These are phyloP conservation scores for Tuber brumale DNA, from an alignment of 495 filamentous ascomycete genomes.

Conservation along the genomic window DNA sequence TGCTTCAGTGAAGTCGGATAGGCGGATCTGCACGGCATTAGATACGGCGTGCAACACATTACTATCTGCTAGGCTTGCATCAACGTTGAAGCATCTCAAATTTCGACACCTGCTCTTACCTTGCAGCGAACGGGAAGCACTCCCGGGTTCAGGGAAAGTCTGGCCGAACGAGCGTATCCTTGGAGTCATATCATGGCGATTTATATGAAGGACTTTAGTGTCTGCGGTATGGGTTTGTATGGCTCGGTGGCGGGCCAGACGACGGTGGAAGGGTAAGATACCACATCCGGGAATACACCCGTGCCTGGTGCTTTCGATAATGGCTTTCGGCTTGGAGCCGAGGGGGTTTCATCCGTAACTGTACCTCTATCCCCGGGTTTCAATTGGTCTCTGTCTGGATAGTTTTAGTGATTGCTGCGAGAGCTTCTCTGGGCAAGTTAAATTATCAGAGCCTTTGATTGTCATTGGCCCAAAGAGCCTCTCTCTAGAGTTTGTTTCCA, in stretches of 20 bases:
- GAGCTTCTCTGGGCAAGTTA: not conserved
- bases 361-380: constrained; percentile 12
- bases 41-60: constrained; percentile 11
- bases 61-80: constrained; percentile 4
- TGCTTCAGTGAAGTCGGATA: constrained; percentile 12
- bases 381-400: not conserved
- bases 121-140: not conserved
- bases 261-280: not conserved
- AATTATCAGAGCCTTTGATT: not conserved
- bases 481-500: not conserved
- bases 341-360: constrained; percentile 24
- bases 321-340: constrained; percentile 26
- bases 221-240: not conserved
- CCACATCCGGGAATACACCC: not conserved
- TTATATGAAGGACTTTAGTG: not conserved
- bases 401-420: not conserved
- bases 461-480: not conserved
- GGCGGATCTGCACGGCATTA: constrained; percentile 23
- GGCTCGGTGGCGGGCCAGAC: not conserved
- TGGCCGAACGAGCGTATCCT: not conserved
- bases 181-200: not conserved
- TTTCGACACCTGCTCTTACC: constrained; percentile 5
- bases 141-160: not conserved
- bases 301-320: not conserved
- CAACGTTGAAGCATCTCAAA: not conserved